phyloP scores from a whole-genome alignment of 148 eudicot genomes.

The Nyssa sinensis region DNA sequence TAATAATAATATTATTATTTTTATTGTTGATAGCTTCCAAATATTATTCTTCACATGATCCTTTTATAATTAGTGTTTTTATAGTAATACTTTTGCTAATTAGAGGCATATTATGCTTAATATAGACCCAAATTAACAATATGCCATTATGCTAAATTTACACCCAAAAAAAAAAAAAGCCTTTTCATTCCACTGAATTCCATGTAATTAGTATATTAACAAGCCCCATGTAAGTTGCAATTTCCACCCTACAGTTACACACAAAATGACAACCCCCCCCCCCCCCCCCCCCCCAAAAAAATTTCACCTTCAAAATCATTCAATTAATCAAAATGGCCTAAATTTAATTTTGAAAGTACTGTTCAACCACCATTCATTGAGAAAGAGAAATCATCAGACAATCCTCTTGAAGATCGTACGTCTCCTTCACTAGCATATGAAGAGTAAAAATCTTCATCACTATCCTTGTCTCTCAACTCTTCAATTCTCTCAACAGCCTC shows the following conservation, averaged over 20 bases:
- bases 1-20: too few species aligned
- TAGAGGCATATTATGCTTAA: too few species aligned
- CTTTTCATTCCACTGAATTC: background rate
- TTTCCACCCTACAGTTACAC: background rate
- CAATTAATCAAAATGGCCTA: background rate
- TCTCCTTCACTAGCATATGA: conserved; percentile 36
- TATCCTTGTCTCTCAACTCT: conserved; percentile 53
- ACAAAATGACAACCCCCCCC: background rate
- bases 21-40: too few species aligned
- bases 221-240: background rate
- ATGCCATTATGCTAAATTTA: background rate
- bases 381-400: conserved; percentile 41
- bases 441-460: conserved; percentile 49
- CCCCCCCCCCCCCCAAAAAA: too few species aligned
- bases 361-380: conserved; percentile 1
- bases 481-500: conserved; percentile 61
- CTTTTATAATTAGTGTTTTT: too few species aligned
- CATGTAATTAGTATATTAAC: too few species aligned
- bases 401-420: conserved; percentile 41
- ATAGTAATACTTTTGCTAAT: too few species aligned
- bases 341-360: background rate
- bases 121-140: too few species aligned
- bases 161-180: background rate
- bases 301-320: background rate
- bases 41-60: too few species aligned